Evolutionary conservation across 129 eudicot species (phyloP), one percentile per base, ranked within the genome.

Genomic region (Centaurea solstitialis): DNA sequence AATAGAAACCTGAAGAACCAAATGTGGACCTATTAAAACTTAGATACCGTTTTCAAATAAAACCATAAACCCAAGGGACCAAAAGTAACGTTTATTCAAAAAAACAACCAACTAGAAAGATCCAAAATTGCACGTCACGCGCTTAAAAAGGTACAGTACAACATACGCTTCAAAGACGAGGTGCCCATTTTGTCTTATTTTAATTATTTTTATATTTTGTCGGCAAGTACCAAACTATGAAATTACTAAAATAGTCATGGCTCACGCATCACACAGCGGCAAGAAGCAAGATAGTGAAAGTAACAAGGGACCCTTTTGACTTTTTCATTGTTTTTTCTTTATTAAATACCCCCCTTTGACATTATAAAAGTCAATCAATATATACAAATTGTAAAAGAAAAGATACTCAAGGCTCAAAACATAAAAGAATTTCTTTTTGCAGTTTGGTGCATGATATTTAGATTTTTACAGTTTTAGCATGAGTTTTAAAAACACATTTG

Each of bases 291-390:
- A 43, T 65, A 40, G 78, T 18, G 22, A 57, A 69, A 76, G 86
- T 26, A 39, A 18, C 66, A 61, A 67, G 78, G 68, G 78, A 43
- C 82, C 78, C 17, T 76, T 57, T 70, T 82, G 86, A 82, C 82
- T 8, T 82, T 76, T 70, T 76, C 78, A 0, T n/a, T 47, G 24
- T 69, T 76, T 38, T 47, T 82, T 70, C 24, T 62, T 43, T 38
- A 67, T 47, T 75, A 11, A 26, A 30, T 62, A 53, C 24, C 82
- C 80, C 24, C 82, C 80, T 88, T 93, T 93, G 93, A 93, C 98
- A 86, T 68, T 90, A 74, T 53, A 15, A 18, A 88, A 83, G 93
- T 90, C 94, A 90, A 90, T 85, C 93, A 76, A 33, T 33, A 53
- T 26, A 26, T 2, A 26, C 30, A 26, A 26, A 26, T 66, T 68